These are phyloP conservation scores for Tulasnella sp. DNA, from an alignment of 768 basidiomycete species.

Conservation along the genomic window DNA sequence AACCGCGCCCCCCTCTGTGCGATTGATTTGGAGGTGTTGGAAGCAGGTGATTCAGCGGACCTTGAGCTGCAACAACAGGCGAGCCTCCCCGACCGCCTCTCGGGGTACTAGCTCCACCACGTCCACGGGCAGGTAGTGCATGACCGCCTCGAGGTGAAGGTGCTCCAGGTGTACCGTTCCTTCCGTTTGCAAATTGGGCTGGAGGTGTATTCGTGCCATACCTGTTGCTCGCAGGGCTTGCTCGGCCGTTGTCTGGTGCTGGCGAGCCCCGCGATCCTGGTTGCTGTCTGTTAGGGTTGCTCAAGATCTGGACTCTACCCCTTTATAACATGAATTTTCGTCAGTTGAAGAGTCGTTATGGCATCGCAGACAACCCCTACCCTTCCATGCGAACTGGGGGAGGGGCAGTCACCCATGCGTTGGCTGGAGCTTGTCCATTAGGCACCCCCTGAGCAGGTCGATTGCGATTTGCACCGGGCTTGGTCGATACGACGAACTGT, in stretches of 20 bases:
- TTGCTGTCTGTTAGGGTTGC: conserved; percentile 7
- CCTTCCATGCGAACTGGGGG: not conserved
- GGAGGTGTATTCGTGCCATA: not conserved
- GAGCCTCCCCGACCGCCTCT: conserved; percentile 53
- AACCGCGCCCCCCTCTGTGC: conserved; percentile 17
- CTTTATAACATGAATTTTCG: not conserved
- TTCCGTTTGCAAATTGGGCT: not conserved
- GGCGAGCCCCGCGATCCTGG: conserved; percentile 58
- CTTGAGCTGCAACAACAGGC: conserved; percentile 46
- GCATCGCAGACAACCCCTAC: not conserved
- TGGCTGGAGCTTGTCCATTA: not conserved
- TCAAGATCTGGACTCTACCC: conserved; percentile 9
- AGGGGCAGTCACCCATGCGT: not conserved
- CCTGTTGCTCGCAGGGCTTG: not conserved
- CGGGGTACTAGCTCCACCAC: not conserved
- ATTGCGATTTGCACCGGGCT: conserved; percentile 36
- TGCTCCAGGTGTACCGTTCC: not conserved
- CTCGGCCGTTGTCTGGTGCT: conserved; percentile 33
- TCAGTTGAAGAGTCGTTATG: not conserved
- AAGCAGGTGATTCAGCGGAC: conserved; percentile 28
- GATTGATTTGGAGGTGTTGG: not conserved
- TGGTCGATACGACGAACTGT: conserved; percentile 78
- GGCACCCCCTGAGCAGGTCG: conserved; percentile 36
- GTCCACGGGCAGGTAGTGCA: not conserved
- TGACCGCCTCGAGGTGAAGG: not conserved